These are phyloP conservation scores for Pichia occidentalis DNA, from an alignment of 805 yeast species.

Conservation along the genomic window DNA sequence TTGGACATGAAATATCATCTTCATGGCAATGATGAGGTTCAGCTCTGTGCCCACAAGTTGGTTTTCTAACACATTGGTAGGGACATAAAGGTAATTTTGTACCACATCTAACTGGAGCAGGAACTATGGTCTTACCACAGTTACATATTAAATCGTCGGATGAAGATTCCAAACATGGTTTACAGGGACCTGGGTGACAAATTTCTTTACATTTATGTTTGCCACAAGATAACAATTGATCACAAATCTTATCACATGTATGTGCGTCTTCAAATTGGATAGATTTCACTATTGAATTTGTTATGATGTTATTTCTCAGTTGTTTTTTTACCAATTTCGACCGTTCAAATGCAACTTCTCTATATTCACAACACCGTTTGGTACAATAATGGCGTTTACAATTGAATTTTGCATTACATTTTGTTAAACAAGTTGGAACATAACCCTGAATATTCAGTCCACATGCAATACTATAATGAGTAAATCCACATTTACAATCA, in stretches of 20 bases:
- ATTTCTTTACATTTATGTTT: conserved; percentile 59
- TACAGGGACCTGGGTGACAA: conserved; percentile 77
- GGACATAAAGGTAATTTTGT: conserved; percentile 57
- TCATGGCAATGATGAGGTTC: conserved; percentile 73
- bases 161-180: conserved; percentile 75
- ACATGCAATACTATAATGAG: conserved; percentile 59
- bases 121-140: conserved; percentile 71
- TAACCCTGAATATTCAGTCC: conserved; percentile 43
- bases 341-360: conserved; percentile 50
- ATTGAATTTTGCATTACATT: conserved; percentile 67
- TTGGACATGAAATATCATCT: conserved; percentile 61
- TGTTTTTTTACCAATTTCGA: conserved; percentile 46
- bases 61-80: conserved; percentile 53
- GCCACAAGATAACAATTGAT: conserved; percentile 55
- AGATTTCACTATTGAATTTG: conserved; percentile 38
- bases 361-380: conserved; percentile 62
- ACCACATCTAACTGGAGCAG: conserved; percentile 85
- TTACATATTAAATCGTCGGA: conserved; percentile 72
- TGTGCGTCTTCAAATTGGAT: conserved; percentile 66
- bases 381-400: conserved; percentile 79
- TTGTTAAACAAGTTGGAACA: conserved; percentile 56
- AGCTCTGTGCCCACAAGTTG: conserved; percentile 63
- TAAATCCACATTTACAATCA: conserved; percentile 58
- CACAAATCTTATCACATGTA: conserved; percentile 64
- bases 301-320: conserved; percentile 37